Evolutionary conservation across 805 yeast species (phyloP).

Genomic region (Yarrowia sp.): DNA sequence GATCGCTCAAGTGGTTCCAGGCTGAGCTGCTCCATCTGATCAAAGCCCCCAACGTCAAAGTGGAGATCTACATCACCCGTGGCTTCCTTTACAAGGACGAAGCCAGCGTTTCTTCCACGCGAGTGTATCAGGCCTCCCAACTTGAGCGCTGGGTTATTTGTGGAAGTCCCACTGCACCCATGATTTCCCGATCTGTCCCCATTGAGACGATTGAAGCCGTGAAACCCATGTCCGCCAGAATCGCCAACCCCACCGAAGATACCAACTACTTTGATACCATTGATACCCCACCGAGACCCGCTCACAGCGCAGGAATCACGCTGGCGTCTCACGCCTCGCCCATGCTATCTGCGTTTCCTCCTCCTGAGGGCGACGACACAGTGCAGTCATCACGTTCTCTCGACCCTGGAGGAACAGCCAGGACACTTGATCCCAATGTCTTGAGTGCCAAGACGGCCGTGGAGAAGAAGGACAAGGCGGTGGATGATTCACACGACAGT

Average conservation of each 20-base stretch:
- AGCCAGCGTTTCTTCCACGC: not conserved
- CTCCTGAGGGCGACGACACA: not conserved
- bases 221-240: not conserved
- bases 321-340: slow-evolving; percentile 1
- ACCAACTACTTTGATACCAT: slow-evolving; percentile 21
- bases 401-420: not conserved
- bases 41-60: slow-evolving; percentile 13
- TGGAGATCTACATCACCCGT: slow-evolving; percentile 2
- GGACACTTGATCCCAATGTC: not conserved
- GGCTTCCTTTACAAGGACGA: not conserved
- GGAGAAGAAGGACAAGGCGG: not conserved
- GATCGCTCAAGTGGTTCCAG: slow-evolving; percentile 15
- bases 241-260: not conserved
- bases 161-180: slow-evolving; percentile 15
- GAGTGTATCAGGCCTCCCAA: slow-evolving; percentile 5
- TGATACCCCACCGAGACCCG: not conserved
- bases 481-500: not conserved
- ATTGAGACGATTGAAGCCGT: slow-evolving; percentile 21
- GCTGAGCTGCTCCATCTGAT: slow-evolving; percentile 1
- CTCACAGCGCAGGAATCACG: not conserved
- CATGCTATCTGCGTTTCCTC: slow-evolving; percentile 10
- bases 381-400: not conserved
- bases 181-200: slow-evolving; percentile 9
- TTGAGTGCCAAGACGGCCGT: not conserved
- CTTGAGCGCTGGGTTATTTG: slow-evolving; percentile 14